Evolutionary conservation across 2,329 filamentous ascomycete genomes (phyloP), one percentile per base, ranked within the genome.

Genomic region (Chalaropsis thielavioides): DNA sequence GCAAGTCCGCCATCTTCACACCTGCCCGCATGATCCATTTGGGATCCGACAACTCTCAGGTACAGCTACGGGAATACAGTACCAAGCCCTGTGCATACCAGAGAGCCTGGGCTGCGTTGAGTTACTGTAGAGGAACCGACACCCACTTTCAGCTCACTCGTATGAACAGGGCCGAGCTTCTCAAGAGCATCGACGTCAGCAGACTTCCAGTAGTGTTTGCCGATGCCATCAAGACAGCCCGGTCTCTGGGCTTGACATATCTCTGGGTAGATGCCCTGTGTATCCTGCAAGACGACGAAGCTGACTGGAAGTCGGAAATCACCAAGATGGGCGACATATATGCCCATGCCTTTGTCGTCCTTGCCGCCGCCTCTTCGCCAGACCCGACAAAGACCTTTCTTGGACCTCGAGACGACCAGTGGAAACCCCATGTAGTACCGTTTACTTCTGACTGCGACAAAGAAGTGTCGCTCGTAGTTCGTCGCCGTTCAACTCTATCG

Each of bases 191-290:
- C 22, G 59, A 62, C 7, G 4, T 27, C 15, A 59, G 43, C 24
- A 19, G 54, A 11, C 66, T 71, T 1, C 69, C 69, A 10, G 62
- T 51, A 3, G 70, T 69, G 6, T 71, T 73, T n/a, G 66, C 61
- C 3, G 71, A 74, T 44, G 70, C 71, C 1, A 69, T 75, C 38
- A n/a, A 27, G 0, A 64, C 74, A 4, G 68, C 71, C 3, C 68
- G 69, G 1, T 38, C 62, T 3, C 69, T 74, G 2, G 61, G 64
- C 0, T 35, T 73, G 8, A 46, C 54, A 0, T 74, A 72, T 60
- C 54, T 75, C 0, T 75, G 73, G 73, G 72, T 74, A 35, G 72
- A 74, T 66, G 70, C 71, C 3, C 58, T 74, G 0, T 74, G 73
- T 44, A 74, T 74, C 8, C 43, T 73, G n/a, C 73, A 74, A 40